These are phyloP conservation scores for Schoenoplectus tabernaemontani DNA, from an alignment of 202 grass and related monocot genomes.

Conservation along the genomic window DNA sequence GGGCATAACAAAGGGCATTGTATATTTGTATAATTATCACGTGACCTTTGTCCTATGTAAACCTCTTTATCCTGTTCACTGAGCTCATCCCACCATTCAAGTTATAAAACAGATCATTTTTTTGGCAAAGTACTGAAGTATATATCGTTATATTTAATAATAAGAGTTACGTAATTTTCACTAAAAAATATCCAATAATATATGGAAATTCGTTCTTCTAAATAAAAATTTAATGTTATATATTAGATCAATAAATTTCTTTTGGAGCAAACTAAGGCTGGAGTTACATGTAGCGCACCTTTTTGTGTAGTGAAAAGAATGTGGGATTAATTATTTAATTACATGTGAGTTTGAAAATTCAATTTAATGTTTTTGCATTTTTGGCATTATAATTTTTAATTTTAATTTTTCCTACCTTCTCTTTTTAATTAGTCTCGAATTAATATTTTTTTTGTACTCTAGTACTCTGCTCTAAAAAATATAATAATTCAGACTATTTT, in stretches of 20 bases:
- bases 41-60: slow-evolving; percentile 53
- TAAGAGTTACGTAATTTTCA: no score
- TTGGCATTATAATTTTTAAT: not conserved
- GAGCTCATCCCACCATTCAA: slow-evolving; percentile 17
- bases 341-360: not conserved
- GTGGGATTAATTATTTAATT: not conserved
- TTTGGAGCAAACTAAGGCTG: no score
- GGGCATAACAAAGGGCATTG: slow-evolving; percentile 25
- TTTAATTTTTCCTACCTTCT: not conserved
- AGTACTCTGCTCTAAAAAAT: not conserved
- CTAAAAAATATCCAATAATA: no score
- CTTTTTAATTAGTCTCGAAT: not conserved
- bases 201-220: no score
- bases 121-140: no score
- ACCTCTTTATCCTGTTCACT: not conserved
- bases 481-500: not conserved
- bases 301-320: not conserved
- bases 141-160: no score
- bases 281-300: not conserved
- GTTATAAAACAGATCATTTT: not conserved
- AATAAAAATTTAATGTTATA: no score
- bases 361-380: not conserved
- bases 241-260: no score
- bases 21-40: slow-evolving; percentile 24
- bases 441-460: not conserved